Evolutionary conservation across 768 basidiomycete species (phyloP), one percentile per base, ranked within the genome.

Genomic region (Suillus tomentosus): DNA sequence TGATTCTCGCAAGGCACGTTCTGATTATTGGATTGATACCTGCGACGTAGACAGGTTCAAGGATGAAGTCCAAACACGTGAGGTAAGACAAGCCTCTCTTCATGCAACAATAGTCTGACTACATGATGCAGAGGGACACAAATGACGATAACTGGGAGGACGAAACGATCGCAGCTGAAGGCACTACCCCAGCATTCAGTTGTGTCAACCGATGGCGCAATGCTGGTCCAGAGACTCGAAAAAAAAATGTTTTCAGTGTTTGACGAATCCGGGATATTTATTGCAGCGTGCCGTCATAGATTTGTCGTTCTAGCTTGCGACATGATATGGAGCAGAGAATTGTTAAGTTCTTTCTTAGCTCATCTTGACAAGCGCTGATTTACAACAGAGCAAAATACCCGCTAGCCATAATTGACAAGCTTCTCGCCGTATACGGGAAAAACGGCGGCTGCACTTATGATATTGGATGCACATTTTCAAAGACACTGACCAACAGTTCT

Each of bases 401-500:
- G 6, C 22, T 48, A 10, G 69, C 69, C 5, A 63, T 69, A 31
- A 60, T 73, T 17, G 39, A 65, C 24, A 62, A 62, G 40, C 43
- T 68, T 22, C 45, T 73, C 7, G 53, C 65, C 8, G 42, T 67
- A 11, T 69, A 62, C 56, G 69, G 67, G 9, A 27, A 50, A 4
- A 45, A 69, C 11, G 53, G 68, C 36, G 53, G 39, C 6, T n/a
- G 68, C 9, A 70, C 65, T 6, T 50, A 50, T 22, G 47, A 48
- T 9, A 48, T 48, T 22, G 47, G 47, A 22, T 48, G 47, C 3
- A 62, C 57, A 1, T 71, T 73, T 56, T 27, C 55, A 3, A 65
- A 62, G 22, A 73, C 69, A 1, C n/a, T 72, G 9, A n/a, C 45
- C 9, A 58, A 31, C 7, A 69, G 69, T 40, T 62, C 60, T n/a